These are phyloP conservation scores for Pleurotus ostreatus DNA, from an alignment of 768 basidiomycete genomes.

Conservation along the genomic window DNA sequence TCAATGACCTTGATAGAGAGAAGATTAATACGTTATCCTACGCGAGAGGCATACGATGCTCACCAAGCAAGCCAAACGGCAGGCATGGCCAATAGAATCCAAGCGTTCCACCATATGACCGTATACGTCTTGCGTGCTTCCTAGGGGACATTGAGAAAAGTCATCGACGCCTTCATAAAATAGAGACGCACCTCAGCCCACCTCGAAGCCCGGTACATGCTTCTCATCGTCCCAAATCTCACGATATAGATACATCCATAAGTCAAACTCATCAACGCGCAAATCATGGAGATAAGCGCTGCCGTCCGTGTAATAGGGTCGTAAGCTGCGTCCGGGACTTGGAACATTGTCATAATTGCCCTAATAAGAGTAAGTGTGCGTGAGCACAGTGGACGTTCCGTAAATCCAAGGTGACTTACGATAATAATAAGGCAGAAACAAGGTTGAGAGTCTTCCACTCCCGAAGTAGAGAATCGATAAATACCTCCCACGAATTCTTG, in stretches of 20 bases:
- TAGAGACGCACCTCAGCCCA: constrained; percentile 59
- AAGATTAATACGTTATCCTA: not conserved
- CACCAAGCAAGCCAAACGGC: constrained; percentile 71
- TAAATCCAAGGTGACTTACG: constrained; percentile 24
- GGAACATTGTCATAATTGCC: constrained; percentile 68
- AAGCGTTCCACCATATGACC: constrained; percentile 48
- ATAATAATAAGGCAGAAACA: constrained; percentile 58
- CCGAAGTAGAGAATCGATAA: constrained; percentile 62
- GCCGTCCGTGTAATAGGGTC: constrained; percentile 62
- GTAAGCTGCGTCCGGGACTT: constrained; percentile 44
- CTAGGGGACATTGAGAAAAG: constrained; percentile 23
- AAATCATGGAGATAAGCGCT: constrained; percentile 61
- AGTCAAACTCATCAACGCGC: constrained; percentile 64
- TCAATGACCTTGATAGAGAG: constrained; percentile 48
- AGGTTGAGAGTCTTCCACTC: constrained; percentile 79
- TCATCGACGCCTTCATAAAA: not conserved
- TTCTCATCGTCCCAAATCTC: constrained; percentile 68
- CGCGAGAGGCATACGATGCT: not conserved
- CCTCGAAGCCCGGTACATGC: constrained; percentile 63
- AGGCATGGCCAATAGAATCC: constrained; percentile 62
- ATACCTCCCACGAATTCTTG: constrained; percentile 64
- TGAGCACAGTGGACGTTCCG: not conserved
- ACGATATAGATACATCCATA: constrained; percentile 76
- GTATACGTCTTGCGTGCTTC: constrained; percentile 44
- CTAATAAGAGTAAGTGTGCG: constrained; percentile 25